A percentile compares a stretch with the other conserved stretches of the same genome.
Conservation (phyloP, 306 rosid species). For the Betula pendula region DNA sequence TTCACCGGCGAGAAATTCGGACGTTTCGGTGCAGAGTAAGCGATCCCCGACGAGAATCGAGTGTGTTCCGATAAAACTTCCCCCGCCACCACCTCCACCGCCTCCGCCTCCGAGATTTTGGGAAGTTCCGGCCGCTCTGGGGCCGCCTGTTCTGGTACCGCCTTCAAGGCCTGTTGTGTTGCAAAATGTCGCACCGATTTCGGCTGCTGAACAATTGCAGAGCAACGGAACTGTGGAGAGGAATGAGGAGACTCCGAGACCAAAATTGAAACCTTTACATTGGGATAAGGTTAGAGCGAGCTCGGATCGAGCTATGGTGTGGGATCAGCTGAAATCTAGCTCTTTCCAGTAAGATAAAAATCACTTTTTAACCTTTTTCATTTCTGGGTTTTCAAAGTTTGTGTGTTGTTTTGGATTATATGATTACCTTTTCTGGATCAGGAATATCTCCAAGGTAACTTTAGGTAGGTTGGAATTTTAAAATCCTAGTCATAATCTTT, state of each 20-base stretch:
- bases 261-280: slow-evolving; percentile 86
- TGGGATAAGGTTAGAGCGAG: slow-evolving; percentile 86
- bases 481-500: too few relatives aligned
- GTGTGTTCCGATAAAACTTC: slow-evolving; percentile 32
- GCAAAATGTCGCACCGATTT: slow-evolving; percentile 38
- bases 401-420: neutral
- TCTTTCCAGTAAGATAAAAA: slow-evolving; percentile 73
- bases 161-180: slow-evolving; percentile 58
- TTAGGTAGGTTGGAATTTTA: too few relatives aligned
- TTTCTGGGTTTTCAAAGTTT: neutral
- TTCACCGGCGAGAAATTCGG: slow-evolving; percentile 36
- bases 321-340: slow-evolving; percentile 88
- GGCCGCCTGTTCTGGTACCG: slow-evolving; percentile 57
- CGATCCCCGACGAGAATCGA: slow-evolving; percentile 9
- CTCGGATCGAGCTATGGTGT: slow-evolving; percentile 83
- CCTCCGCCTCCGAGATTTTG: slow-evolving; percentile 52
- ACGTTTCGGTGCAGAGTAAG: slow-evolving; percentile 19
- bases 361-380: neutral
- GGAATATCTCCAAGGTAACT: too few relatives aligned
- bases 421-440: neutral
- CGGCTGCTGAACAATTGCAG: slow-evolving; percentile 17
- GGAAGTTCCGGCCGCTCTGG: slow-evolving; percentile 47
- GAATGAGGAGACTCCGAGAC: slow-evolving; percentile 48
- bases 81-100: slow-evolving; percentile 61
- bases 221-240: slow-evolving; percentile 20